Evolutionary conservation across 352 stramenopile species (phyloP).

Genomic region (Phytopythium vexans): DNA sequence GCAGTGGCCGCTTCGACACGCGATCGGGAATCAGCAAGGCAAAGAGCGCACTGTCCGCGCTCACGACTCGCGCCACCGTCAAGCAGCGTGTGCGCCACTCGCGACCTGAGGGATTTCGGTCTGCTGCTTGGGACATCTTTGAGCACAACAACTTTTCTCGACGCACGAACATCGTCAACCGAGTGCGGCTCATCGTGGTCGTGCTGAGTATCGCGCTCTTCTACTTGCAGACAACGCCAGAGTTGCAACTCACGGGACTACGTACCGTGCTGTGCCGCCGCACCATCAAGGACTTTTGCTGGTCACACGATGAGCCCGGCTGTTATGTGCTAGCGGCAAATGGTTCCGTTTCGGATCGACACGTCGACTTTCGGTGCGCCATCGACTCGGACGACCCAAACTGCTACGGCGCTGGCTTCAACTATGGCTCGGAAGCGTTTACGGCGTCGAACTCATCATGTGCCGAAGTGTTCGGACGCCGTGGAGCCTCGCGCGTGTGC

Average conservation of each 20-base stretch:
- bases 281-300: constrained; percentile 39
- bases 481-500: constrained; percentile 21
- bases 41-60: constrained; percentile 16
- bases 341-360: constrained; percentile 10
- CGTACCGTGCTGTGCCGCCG: constrained; percentile 34
- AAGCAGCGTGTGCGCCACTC: constrained; percentile 21
- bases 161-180: constrained; percentile 18
- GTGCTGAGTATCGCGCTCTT: constrained; percentile 46
- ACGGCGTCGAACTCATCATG: constrained; percentile 8
- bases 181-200: constrained; percentile 26
- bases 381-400: constrained; percentile 6
- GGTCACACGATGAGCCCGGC: constrained; percentile 19
- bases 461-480: constrained; percentile 15
- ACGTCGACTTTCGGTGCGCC: constrained; percentile 28
- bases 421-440: constrained; percentile 31
- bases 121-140: constrained; percentile 38
- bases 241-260: constrained; percentile 43
- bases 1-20: not conserved
- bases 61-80: constrained; percentile 13
- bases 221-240: constrained; percentile 50
- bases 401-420: constrained; percentile 26
- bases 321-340: constrained; percentile 30
- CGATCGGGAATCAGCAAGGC: constrained; percentile 16
- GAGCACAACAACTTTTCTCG: constrained; percentile 36
- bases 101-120: constrained; percentile 23